Evolutionary conservation across 345 rosid genomes (phyloP).

Genomic region (Bruguiera parviflora): DNA sequence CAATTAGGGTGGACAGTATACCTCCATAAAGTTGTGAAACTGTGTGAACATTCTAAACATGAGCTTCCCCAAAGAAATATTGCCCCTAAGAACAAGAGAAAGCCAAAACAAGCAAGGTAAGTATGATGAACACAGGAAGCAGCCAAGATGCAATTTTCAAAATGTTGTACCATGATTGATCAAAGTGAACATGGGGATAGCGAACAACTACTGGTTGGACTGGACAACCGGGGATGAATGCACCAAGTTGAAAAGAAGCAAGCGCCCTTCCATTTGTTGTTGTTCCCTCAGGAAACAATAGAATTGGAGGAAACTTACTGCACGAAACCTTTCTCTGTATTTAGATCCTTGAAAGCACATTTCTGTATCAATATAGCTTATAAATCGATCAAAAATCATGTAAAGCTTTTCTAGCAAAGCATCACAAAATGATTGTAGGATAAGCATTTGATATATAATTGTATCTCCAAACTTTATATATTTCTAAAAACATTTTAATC

Average conservation of each 20-base stretch:
- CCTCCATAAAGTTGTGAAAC: slow-evolving; percentile 99
- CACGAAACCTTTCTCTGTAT: slow-evolving; percentile 97
- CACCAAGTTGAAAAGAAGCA: slow-evolving; percentile 94
- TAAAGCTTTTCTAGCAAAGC: slow-evolving; percentile 26
- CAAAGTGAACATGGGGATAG: slow-evolving; percentile 96
- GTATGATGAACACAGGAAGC: slow-evolving; percentile 7
- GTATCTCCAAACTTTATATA: background rate
- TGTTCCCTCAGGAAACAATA: slow-evolving; percentile 97
- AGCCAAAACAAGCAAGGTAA: slow-evolving; percentile 5
- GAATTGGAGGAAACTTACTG: slow-evolving; percentile 72
- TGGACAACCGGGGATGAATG: slow-evolving; percentile 79
- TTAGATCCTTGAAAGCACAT: slow-evolving; percentile 86
- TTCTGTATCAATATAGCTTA: slow-evolving; percentile 93
- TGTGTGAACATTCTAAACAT: slow-evolving; percentile 98
- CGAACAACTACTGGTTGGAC: slow-evolving; percentile 89
- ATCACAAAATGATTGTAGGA: slow-evolving; percentile 1
- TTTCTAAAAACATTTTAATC: too few relatives aligned
- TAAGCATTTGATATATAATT: slow-evolving; percentile 1
- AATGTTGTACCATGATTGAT: slow-evolving; percentile 82
- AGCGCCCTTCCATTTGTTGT: slow-evolving; percentile 84
- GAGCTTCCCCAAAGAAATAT: slow-evolving; percentile 67
- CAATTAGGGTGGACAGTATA: slow-evolving; percentile 18
- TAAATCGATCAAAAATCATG: slow-evolving; percentile 46
- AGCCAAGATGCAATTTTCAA: slow-evolving; percentile 1
- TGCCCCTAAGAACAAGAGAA: slow-evolving; percentile 49